These are phyloP conservation scores for Serendipita indica DNA, from an alignment of 768 basidiomycete species.

Conservation along the genomic window DNA sequence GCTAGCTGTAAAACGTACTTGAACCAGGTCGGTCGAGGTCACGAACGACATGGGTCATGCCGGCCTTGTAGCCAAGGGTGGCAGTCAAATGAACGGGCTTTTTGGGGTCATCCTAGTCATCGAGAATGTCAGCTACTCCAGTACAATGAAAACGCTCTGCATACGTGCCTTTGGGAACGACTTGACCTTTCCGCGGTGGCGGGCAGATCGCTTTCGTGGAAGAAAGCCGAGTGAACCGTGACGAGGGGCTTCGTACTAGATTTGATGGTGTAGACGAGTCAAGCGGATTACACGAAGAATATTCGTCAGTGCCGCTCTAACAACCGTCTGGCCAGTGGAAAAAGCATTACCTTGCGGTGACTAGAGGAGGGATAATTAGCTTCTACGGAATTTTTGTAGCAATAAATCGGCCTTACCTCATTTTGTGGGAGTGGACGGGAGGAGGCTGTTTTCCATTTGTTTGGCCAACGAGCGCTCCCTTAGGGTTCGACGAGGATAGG, in stretches of 20 bases:
- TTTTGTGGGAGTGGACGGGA: background rate
- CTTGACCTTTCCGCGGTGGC: conserved; percentile 99
- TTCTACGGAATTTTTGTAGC: background rate
- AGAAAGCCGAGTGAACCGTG: conserved; percentile 97
- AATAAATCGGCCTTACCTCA: background rate
- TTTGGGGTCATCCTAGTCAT: conserved; percentile 87
- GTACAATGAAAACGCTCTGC: background rate
- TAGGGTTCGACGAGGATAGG: background rate
- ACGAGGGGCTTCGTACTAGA: conserved; percentile 92
- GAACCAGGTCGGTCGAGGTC: conserved; percentile 99
- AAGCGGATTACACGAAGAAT: conserved; percentile 9
- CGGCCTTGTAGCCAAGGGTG: conserved; percentile 98
- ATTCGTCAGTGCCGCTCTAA: conserved; percentile 9
- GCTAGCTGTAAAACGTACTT: conserved; percentile 43
- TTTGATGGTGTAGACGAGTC: conserved; percentile 16
- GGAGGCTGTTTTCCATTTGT: conserved; percentile 1
- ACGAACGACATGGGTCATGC: conserved; percentile 98
- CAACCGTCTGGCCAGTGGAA: background rate
- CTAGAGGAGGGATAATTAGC: background rate
- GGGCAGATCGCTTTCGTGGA: conserved; percentile 89
- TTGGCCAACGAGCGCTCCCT: conserved; percentile 1
- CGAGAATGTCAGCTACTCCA: background rate
- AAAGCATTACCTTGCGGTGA: conserved; percentile 10
- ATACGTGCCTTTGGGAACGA: conserved; percentile 85
- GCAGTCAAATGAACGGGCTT: conserved; percentile 98